Percentiles rank a stretch among this genome's conserved stretches.
Evolutionary conservation across 371 early-diverging fungal genomes (phyloP).

Genomic region (Mucor piriformis): DNA sequence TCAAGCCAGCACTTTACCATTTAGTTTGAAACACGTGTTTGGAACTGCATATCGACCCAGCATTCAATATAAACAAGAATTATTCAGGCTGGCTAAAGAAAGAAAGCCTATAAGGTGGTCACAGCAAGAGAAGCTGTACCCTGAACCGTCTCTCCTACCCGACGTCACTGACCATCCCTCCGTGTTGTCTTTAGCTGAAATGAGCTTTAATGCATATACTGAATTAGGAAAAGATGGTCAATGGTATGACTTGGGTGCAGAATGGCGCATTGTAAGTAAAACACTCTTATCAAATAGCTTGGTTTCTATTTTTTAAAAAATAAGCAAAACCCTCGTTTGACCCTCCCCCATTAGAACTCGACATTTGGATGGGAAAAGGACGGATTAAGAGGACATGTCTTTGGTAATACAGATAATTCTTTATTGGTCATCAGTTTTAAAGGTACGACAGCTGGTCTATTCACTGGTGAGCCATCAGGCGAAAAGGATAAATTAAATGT

Average conservation of each 20-base stretch:
- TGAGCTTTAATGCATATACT: slow-evolving; percentile 79
- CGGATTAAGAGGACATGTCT: slow-evolving; percentile 91
- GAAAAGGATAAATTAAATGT: slow-evolving; percentile 84
- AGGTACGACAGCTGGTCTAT: slow-evolving; percentile 82
- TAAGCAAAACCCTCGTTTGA: too few relatives aligned
- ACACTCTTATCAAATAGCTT: not conserved
- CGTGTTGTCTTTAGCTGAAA: slow-evolving; percentile 71
- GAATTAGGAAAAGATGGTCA: slow-evolving; percentile 55
- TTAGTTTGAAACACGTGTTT: not conserved
- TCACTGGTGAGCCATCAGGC: slow-evolving; percentile 77
- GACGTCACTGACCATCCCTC: slow-evolving; percentile 74
- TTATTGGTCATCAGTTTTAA: slow-evolving; percentile 87
- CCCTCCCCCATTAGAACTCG: slow-evolving; percentile 49
- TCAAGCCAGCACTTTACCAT: not conserved
- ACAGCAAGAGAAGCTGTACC: not conserved
- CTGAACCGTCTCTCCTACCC: slow-evolving; percentile 44
- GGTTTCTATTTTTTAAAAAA: not conserved
- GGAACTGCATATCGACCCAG: slow-evolving; percentile 7
- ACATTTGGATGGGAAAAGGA: slow-evolving; percentile 89
- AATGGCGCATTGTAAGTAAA: slow-evolving; percentile 70
- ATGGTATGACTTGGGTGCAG: slow-evolving; percentile 74
- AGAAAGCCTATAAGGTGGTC: not conserved
- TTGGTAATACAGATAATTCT: slow-evolving; percentile 66
- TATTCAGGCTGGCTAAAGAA: not conserved
- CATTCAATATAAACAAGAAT: not conserved